Evolutionary conservation across 768 basidiomycete genomes (phyloP), one percentile per base, ranked within the genome.

Genomic region (Rossbeevera mucosa): DNA sequence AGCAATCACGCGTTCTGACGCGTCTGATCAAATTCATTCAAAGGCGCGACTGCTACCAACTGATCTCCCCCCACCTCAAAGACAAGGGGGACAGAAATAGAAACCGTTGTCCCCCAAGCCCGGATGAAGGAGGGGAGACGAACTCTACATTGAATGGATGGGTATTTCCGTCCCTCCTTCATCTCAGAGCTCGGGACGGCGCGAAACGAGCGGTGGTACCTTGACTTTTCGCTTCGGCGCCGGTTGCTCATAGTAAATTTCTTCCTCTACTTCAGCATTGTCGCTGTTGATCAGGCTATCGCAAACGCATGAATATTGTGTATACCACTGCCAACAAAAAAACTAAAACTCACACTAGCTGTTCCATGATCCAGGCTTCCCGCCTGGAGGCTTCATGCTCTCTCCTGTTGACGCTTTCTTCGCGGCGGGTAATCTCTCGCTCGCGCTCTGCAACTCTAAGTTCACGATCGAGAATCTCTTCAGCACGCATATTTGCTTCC

Each of bases 161-260:
- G 51, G 49, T 47, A 57, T 55, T 53, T 58, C 58, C 55, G 54
- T 54, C 69, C 82, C 89, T 82, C 88, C 89, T 86, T 91, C 89
- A 88, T 89, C 89, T 90, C 85, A 91, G 80, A 90, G 85, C 85
- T 89, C 87, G 75, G 88, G 85, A 80, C 86, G 88, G 81, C 87
- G 87, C 77, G 81, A 81, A 76, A 64, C 54, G 76, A 85, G 82
- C 75, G 86, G 81, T 72, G 88, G 81, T 91, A 91, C 89, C 89
- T 91, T 91, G 83, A 82, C 74, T 84, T 85, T 90, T 73, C 86
- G 83, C 74, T 84, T 86, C 53, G 78, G 58, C 61, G 70, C 74
- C 58, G 78, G 72, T 28, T 82, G 83, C 69, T 89, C 88, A 78
- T 90, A 91, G 45, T 83, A 71, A 67, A 85, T 82, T 66, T 91